Base-by-base conservation (phyloP, 2,329 filamentous ascomycete genomes). In the Chrysosphaeria jannelii region DNA sequence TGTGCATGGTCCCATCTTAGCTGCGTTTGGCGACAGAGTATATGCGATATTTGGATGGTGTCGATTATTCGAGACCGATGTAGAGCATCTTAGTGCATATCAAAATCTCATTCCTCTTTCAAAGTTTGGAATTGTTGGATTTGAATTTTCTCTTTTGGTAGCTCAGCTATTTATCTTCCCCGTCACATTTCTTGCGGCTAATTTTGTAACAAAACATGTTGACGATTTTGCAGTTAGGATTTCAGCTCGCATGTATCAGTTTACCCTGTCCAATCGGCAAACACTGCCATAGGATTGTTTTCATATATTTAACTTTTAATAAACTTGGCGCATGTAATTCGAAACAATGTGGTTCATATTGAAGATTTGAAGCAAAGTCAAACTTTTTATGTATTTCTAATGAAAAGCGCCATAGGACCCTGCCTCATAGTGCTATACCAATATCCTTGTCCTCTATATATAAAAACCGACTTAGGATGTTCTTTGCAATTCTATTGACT, bases 141-240 rank as follows among this genome's bases (percentile, higher is more conserved):
- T 72, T 14, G 62, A 69, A 38, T 16, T 63, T 17, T 49, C 50
- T 1, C 67, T 67, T 32, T 39, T 68, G 12, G 26, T 53, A 2
- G 53, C 61, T 2, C 60, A 72, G 19, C 14, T 70, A 6, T 40
- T 70, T 14, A 36, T 68, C 4, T 31, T 66, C 23, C 63, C 63
- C 1, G 25, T 62, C 11, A 68, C 60, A 0, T 40, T 67, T 3
- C 61, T 51, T 45, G 27, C 54, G 12, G 57, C 61, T 3, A 58
- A 65, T 25, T 27, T 64, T 5, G 48, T 50, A 2, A 66, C 59
- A 1, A 48, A 45, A 21, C 33, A 46, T 10, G 41, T 68, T 10
- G 63, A 69, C 30, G 54, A 63, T 30, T 61, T 61, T 2, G 55
- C 53, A 22, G 57, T 70, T 10, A 51, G 41, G 22, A 50, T 65